phyloP scores from a whole-genome alignment of 257 asterid species.

The Plectranthus barbatus region DNA sequence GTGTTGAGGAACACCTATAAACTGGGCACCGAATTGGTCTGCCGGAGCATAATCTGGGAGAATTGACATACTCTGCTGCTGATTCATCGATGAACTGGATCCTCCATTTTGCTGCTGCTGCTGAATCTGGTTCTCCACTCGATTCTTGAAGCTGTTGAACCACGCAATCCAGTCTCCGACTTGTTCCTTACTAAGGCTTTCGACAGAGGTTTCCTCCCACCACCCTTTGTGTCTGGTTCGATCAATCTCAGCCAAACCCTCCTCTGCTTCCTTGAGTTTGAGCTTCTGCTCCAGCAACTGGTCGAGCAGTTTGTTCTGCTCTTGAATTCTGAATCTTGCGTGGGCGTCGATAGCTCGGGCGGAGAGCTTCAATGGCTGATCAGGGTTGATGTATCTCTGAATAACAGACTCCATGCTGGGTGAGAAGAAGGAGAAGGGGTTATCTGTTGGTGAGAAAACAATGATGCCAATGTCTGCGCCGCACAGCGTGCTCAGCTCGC shows the following conservation, averaged over 20 bases:
- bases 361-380: neutral
- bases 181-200: neutral
- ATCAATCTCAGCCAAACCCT: slow-evolving; percentile 4
- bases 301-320: slow-evolving; percentile 3
- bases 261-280: neutral
- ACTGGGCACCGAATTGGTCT: too few relatives aligned
- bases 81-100: too few relatives aligned
- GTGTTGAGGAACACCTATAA: too few relatives aligned
- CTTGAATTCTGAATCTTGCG: neutral
- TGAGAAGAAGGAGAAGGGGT: slow-evolving; percentile 20
- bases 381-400: slow-evolving; percentile 7
- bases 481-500: slow-evolving; percentile 17
- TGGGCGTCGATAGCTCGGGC: neutral
- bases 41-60: too few relatives aligned
- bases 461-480: slow-evolving; percentile 16
- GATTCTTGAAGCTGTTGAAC: neutral
- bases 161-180: slow-evolving; percentile 3
- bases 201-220: slow-evolving; percentile 17
- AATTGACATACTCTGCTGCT: too few relatives aligned
- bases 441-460: slow-evolving; percentile 4
- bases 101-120: slow-evolving; percentile 7
- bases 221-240: neutral
- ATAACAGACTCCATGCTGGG: slow-evolving; percentile 19
- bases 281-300: neutral
- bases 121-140: neutral